These are phyloP conservation scores for Austroboletus novae-zelandiae DNA, from an alignment of 1,284 basidiomycete species.

Conservation along the genomic window DNA sequence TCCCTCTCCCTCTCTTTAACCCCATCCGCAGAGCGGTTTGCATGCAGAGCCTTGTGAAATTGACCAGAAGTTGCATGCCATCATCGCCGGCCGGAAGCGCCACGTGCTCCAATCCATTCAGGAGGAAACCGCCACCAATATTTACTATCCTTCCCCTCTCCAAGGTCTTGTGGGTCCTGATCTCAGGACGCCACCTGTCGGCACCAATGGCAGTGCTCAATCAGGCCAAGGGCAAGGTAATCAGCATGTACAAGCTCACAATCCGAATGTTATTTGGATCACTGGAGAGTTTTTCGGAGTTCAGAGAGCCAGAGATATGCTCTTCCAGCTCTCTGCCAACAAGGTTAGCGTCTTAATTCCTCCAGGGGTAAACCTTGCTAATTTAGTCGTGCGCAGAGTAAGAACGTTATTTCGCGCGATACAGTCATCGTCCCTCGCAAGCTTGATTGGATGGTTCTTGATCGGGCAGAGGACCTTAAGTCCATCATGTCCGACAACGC, in stretches of 20 bases:
- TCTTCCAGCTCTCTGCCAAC: conserved; percentile 81
- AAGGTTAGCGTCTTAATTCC: conserved; percentile 57
- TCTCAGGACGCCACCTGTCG: conserved; percentile 35
- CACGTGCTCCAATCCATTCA: conserved; percentile 88
- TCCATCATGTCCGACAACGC: conserved; percentile 95
- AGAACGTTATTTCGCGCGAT: conserved; percentile 88
- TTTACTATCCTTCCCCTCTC: conserved; percentile 90
- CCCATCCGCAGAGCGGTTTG: conserved; percentile 66
- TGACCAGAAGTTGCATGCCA: conserved; percentile 92
- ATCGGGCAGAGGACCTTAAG: conserved; percentile 88
- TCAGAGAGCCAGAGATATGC: conserved; percentile 92
- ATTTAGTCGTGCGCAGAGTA: conserved; percentile 59
- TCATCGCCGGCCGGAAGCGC: conserved; percentile 90
- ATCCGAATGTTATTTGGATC: conserved; percentile 88
- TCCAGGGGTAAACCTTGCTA: not conserved
- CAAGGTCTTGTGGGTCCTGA: conserved; percentile 81
- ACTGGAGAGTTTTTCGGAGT: conserved; percentile 98
- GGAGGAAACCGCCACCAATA: conserved; percentile 96
- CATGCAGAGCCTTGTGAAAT: conserved; percentile 92
- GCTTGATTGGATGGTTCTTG: conserved; percentile 96
- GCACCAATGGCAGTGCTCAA: conserved; percentile 31
- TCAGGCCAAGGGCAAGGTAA: conserved; percentile 17
- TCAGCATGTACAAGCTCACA: conserved; percentile 37
- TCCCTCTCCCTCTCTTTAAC: not conserved
- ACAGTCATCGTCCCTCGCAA: conserved; percentile 94